Conservation (phyloP, 2,329 filamentous ascomycete genomes). For the Stagonosporopsis vannaccii region DNA sequence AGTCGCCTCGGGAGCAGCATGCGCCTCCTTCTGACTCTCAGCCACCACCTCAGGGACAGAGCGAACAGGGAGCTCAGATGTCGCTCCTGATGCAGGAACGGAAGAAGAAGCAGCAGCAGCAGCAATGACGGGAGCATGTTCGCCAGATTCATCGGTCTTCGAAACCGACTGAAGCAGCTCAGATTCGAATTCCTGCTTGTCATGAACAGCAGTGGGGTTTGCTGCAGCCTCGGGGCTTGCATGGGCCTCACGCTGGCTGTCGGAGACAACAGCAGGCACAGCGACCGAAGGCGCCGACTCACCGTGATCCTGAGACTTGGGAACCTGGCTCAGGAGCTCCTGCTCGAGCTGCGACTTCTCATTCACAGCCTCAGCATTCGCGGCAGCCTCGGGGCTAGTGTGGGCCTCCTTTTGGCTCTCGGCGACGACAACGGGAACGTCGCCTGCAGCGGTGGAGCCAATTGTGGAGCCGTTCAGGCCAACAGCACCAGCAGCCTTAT, state of each 20-base stretch:
- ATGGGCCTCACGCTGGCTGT: constrained; percentile 72
- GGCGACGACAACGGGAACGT: constrained; percentile 67
- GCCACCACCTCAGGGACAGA: constrained; percentile 67
- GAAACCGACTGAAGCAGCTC: constrained; percentile 63
- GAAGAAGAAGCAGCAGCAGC: constrained; percentile 25
- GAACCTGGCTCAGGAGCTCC: constrained; percentile 62
- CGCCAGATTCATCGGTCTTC: constrained; percentile 51
- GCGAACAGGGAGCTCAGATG: constrained; percentile 41
- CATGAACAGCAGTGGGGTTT: constrained; percentile 68
- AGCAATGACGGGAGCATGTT: constrained; percentile 34
- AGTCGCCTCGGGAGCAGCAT: constrained; percentile 70
- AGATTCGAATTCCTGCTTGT: constrained; percentile 74
- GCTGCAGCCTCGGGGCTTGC: constrained; percentile 71
- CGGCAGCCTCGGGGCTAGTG: constrained; percentile 70
- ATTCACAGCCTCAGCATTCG: constrained; percentile 67
- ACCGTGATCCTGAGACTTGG: constrained; percentile 51
- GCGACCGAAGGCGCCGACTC: constrained; percentile 38
- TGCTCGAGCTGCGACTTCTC: constrained; percentile 76
- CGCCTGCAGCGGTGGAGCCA: constrained; percentile 42
- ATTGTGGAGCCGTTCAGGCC: constrained; percentile 29
- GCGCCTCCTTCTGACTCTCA: constrained; percentile 73
- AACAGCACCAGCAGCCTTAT: constrained; percentile 47
- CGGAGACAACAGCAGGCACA: constrained; percentile 56
- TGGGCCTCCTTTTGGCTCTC: constrained; percentile 73
- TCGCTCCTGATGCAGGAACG: constrained; percentile 18